Conservation (phyloP, 208 protist species). For the Blastocrithidia nonstop region DNA sequence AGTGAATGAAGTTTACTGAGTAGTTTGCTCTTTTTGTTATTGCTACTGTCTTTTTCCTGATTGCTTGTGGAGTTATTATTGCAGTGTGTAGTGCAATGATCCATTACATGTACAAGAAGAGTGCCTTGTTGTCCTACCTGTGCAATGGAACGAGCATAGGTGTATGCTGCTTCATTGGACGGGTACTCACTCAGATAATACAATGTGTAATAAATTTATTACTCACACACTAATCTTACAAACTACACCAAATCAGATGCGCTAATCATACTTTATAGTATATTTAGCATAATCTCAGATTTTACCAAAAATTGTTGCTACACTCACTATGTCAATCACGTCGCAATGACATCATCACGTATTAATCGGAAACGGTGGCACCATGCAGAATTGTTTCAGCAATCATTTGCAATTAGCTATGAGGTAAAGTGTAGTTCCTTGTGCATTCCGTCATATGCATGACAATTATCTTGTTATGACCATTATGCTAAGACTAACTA, state of each 20-base stretch:
- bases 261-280: neutral
- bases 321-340: conserved; percentile 11
- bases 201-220: conserved; percentile 39
- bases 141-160: conserved; percentile 33
- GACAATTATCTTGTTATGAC: too few species aligned
- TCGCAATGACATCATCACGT: conserved; percentile 17
- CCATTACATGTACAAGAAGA: conserved; percentile 3
- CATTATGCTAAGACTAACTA: too few species aligned
- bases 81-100: too few species aligned
- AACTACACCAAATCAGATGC: too few species aligned
- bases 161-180: conserved; percentile 57
- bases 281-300: too few species aligned
- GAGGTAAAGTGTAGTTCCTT: conserved; percentile 50
- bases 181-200: conserved; percentile 44
- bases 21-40: too few species aligned
- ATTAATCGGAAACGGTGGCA: conserved; percentile 55
- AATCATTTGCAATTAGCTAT: conserved; percentile 27
- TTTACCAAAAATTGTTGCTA: too few species aligned
- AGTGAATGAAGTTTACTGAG: too few species aligned
- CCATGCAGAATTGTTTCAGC: conserved; percentile 74
- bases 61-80: too few species aligned
- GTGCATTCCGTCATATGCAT: too few species aligned
- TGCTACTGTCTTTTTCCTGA: too few species aligned
- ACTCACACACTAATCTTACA: conserved; percentile 27
- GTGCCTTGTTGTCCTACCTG: conserved; percentile 20